Conservation (phyloP, 352 stramenopile genomes). For the Globisporangium splendens region DNA sequence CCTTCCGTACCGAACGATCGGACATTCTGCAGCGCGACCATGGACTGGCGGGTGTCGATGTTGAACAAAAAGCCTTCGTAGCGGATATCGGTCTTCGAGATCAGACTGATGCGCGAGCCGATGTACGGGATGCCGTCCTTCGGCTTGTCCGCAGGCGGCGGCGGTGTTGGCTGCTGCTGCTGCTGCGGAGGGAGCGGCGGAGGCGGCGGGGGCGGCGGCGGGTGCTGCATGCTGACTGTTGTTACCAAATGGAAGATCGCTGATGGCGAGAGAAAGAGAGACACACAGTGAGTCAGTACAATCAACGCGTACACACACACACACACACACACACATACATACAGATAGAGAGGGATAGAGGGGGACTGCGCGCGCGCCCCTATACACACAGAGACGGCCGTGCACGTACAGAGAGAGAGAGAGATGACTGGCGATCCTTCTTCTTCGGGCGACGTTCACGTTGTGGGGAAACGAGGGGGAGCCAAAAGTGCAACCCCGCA, state of each 20-base stretch:
- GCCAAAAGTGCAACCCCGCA: too few species aligned
- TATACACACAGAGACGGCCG: background rate
- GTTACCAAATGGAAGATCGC: too few species aligned
- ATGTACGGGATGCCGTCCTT: conserved; percentile 76
- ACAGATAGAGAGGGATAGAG: background rate
- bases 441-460: too few species aligned
- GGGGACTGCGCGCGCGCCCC: too few species aligned
- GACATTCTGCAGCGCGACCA: conserved; percentile 75
- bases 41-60: conserved; percentile 82
- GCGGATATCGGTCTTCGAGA: conserved; percentile 87
- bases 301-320: background rate
- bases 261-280: background rate
- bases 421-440: too few species aligned
- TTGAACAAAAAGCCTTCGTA: conserved; percentile 87
- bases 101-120: conserved; percentile 75
- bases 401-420: too few species aligned
- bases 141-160: conserved; percentile 15
- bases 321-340: background rate
- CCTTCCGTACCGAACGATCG: conserved; percentile 84
- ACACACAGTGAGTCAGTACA: background rate
- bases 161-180: conserved; percentile 2
- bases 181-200: conserved; percentile 13
- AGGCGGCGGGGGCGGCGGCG: conserved; percentile 13
- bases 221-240: conserved; percentile 3
- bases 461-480: too few species aligned